Evolutionary conservation across 352 stramenopile genomes (phyloP).

Genomic region (Blastocystis sp.): DNA sequence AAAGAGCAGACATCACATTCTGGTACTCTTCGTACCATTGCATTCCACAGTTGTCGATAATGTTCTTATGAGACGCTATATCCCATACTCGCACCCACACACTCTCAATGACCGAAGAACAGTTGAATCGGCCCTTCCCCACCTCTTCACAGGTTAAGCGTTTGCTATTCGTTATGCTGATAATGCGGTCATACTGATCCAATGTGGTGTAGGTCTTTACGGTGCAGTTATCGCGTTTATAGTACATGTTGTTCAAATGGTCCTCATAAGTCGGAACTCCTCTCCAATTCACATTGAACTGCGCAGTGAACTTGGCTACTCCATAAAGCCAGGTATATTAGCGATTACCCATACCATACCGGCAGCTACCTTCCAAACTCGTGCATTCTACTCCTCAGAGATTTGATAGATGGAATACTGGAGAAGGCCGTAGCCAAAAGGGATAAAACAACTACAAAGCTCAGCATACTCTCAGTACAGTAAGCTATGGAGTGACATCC

Average conservation of each 20-base stretch:
- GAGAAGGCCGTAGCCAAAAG: neutral
- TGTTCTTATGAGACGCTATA: neutral
- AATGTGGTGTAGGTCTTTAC: neutral
- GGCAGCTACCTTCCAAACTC: slow-evolving; percentile 39
- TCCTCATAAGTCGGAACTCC: neutral
- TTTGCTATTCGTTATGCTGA: slow-evolving; percentile 10
- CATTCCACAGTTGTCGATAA: slow-evolving; percentile 20
- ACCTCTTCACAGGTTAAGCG: slow-evolving; percentile 15
- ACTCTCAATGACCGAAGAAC: slow-evolving; percentile 9
- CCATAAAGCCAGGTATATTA: neutral
- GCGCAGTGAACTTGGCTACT: neutral
- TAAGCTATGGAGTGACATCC: too few species aligned
- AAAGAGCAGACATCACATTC: slow-evolving; percentile 2
- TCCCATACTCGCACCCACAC: slow-evolving; percentile 59
- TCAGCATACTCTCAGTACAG: neutral
- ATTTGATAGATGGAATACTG: too few species aligned
- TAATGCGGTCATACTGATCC: neutral
- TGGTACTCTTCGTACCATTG: slow-evolving; percentile 26
- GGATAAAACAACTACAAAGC: neutral
- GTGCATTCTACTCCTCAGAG: neutral
- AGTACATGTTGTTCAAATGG: neutral
- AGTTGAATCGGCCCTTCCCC: neutral
- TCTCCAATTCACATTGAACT: neutral
- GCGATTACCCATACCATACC: neutral
- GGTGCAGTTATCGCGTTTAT: neutral